Base-by-base conservation (phyloP, 306 rosid species). In the Vigna angularis region DNA sequence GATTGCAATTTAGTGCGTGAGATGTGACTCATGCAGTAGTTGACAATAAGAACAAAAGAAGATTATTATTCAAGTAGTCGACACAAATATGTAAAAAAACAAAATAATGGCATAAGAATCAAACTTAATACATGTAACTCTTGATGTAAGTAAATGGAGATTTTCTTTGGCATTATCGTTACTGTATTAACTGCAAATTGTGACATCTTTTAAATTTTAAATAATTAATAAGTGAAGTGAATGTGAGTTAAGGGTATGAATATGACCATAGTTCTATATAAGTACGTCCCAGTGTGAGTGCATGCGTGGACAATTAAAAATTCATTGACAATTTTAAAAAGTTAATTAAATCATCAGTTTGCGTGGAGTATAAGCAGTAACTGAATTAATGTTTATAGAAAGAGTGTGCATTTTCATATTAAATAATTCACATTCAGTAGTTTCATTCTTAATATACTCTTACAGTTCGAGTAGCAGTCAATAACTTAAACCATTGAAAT, bases 1-100 rank as follows among this genome's bases (percentile, higher is more conserved):
- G 48, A 13, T 47, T 52, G 6, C 20, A 45, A 74, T 48, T 61
- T 74, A 3, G 7, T 28, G 14, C 26, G 1, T 26, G 30, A 40
- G 50, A 49, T 48, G 62, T 47, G 50, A 74, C 79, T 62, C 1
- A 5, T 74, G 18, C 30, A 26, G 40, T 20, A 9, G 22, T 22
- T 38, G 51, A 40, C 50, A 18, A 65, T 65, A 4, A 7, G 40
- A 15, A 5, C 63, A 9, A 22, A 55, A 24, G 3, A 2, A 42
- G 30, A 72, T 17, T 36, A 53, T 66, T 22, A 52, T 51, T 56
- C 9, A 42, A 57, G 69, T 15, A 44, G 68, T 58, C 44, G 47
- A 73, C 57, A 44, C 13, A 26, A 73, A 58, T 9, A 24, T 9
- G 15, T 44, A 22, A 40, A 6, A 55, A 16, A 1, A 26, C 22